Base-by-base conservation (phyloP, 371 early-diverging fungal genomes). In the Mortierella sp. region DNA sequence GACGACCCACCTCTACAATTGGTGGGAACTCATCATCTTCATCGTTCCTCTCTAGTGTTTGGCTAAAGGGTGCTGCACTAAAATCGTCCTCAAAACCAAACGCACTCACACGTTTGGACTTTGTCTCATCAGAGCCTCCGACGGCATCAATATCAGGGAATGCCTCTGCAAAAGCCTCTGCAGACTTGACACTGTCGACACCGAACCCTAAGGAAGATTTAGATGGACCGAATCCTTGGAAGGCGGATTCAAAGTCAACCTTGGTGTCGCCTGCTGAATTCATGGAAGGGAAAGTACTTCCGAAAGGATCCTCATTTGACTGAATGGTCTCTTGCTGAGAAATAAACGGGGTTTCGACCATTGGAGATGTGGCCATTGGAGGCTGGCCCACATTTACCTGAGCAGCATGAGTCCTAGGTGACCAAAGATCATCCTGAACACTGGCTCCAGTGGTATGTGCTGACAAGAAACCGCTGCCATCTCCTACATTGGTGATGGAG, bases 41-140 rank as follows among this genome's bases (percentile, higher is more conserved):
- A 1, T 61, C 64, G 43, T 45, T 68, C 59, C 45, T 67, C 23
- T 60, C 58, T 13, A 45, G 55, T 0, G 61, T 31, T 51, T 66
- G 61, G 19, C 32, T 58, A 43, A 74, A 74, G 2, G 81, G 58
- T 1, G 75, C 64, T 9, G 62, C 57, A 19, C 65, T 58, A 67
- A 80, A 80, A 32, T 80, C 81, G 28, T 80, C 81, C 31, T 80
- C 81, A 51, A 80, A 80, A 22, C 81, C 81, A 64, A 80, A 80
- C 3, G 75, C 75, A 35, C 81, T 80, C 54, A 75, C 68, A 23
- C 81, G 81, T 58, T 75, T 80, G 10, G 71, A 28, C 47, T 60
- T 65, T 10, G 59, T 7, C 0, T 31, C 63, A 42, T 74, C 67
- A 2, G 65, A 45, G 15, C 55, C 58, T n/a, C 61, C 61, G 3